These are phyloP conservation scores for Sclerotinia subarctica DNA, from an alignment of 2,329 filamentous ascomycete species.

Conservation along the genomic window DNA sequence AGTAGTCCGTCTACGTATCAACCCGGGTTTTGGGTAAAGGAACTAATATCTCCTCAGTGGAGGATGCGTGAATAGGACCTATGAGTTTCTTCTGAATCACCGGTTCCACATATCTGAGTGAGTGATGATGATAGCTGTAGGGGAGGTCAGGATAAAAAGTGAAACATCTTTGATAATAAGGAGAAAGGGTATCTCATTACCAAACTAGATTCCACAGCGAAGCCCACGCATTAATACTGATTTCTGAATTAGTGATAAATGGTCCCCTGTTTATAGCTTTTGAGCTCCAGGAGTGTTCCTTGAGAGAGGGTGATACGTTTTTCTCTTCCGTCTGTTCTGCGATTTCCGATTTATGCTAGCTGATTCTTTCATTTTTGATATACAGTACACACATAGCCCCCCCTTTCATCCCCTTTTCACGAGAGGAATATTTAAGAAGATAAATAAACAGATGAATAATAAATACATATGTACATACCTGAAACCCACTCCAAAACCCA, in stretches of 20 bases:
- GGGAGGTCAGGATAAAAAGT: constrained; percentile 4
- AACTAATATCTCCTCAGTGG: not conserved
- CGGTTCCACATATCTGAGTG: not conserved
- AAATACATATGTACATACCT: not conserved
- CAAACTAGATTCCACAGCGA: constrained; percentile 41
- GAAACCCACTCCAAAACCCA: constrained; percentile 1
- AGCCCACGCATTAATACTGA: constrained; percentile 42
- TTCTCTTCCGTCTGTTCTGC: no score
- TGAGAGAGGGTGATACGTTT: constrained; percentile 24
- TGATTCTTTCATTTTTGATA: not conserved
- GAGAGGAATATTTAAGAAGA: no score
- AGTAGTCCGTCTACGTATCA: not conserved
- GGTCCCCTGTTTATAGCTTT: constrained; percentile 41
- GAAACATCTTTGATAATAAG: constrained; percentile 43
- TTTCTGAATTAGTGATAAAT: constrained; percentile 24
- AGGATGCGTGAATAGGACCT: constrained; percentile 7
- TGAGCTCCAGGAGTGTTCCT: constrained; percentile 38
- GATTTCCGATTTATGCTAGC: not conserved
- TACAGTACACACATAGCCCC: not conserved
- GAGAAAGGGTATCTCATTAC: constrained; percentile 41
- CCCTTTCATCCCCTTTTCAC: not conserved
- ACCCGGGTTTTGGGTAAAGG: not conserved
- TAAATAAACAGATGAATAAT: no score
- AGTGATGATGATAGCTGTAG: constrained; percentile 10
- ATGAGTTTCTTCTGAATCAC: no score